Base-by-base conservation (phyloP, 495 filamentous ascomycete species). In the Massariosphaeria phaeospora region DNA sequence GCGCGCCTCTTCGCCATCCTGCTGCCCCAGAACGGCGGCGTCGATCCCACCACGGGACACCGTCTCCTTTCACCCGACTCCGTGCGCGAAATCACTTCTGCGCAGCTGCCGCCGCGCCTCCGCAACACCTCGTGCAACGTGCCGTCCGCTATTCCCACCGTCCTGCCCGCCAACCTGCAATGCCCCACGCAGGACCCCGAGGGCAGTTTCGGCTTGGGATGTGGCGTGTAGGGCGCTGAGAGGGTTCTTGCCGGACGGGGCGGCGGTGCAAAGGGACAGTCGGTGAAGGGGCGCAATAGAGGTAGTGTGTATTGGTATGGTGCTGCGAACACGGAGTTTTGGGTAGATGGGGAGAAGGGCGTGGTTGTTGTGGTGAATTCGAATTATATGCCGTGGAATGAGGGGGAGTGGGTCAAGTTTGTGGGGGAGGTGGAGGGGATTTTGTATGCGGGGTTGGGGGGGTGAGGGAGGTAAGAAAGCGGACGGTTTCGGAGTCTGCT, bases 271-370 rank as follows among this genome's bases (percentile, higher is more conserved):
- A n/a, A n/a, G n/a, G n/a, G n/a, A n/a, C n/a, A n/a, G n/a, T n/a
- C n/a, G n/a, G n/a, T n/a, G n/a, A 48, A 51, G 29, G 54, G 54
- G 17, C 50, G 54, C 38, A 43, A 30, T 6, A 57, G 46, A 39
- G 54, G 54, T 8, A 57, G 38, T 43, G 54, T 57, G 33, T 57
- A 57, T 31, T 57, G 54, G 54, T 57, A 44, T 51, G 54, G 54
- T 5, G 54, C 54, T 44, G 54, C 54, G n/a, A 57, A 57, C 31
- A 57, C 36, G 10, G 54, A 57, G 36, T 57, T 44, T 31, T 51
- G 38, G 54, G 27, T 57, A 5, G 46, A 57, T 51, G 27, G 36
- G 10, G 54, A 57, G 30, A 57, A 44, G 38, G 54, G 54, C 12
- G 23, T 57, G 36, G 54, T 51, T 0, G 54, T 57, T 24, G 5